Conservation (phyloP, 805 yeast species). For the Peterozyma xylosa region DNA sequence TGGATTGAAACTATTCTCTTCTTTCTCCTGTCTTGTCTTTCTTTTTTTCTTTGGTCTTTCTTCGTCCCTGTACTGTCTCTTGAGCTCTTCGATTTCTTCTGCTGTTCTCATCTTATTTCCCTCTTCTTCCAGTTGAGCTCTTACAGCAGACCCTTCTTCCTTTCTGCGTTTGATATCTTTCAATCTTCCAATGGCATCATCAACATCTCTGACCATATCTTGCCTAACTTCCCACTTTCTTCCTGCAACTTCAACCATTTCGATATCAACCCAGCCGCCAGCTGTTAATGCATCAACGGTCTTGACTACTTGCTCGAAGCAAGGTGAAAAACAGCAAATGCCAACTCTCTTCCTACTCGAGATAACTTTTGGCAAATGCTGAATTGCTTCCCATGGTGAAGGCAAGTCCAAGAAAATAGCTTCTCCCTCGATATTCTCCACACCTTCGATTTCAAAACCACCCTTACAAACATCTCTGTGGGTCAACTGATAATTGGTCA, state of each 20-base stretch:
- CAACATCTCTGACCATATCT: constrained; percentile 75
- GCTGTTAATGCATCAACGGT: constrained; percentile 69
- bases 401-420: constrained; percentile 88
- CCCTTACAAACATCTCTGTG: constrained; percentile 90
- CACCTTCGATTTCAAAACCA: constrained; percentile 59
- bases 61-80: constrained; percentile 20
- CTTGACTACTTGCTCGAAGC: constrained; percentile 92
- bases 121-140: background rate
- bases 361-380: constrained; percentile 56
- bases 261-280: constrained; percentile 78
- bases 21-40: constrained; percentile 16
- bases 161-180: constrained; percentile 74
- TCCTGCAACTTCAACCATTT: constrained; percentile 87
- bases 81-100: background rate
- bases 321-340: constrained; percentile 94
- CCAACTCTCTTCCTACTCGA: constrained; percentile 46
- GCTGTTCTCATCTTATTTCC: background rate
- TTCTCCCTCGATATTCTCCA: constrained; percentile 26
- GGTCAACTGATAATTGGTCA: constrained; percentile 46
- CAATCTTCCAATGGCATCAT: constrained; percentile 73
- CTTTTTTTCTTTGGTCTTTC: constrained; percentile 18
- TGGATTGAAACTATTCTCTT: constrained; percentile 64
- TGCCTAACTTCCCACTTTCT: constrained; percentile 85
- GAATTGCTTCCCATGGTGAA: constrained; percentile 94
- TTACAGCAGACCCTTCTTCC: constrained; percentile 44